Percentiles rank a stretch among this genome's conserved stretches.
phyloP scores from a whole-genome alignment of 345 rosid genomes.

The Populus pruinosa region DNA sequence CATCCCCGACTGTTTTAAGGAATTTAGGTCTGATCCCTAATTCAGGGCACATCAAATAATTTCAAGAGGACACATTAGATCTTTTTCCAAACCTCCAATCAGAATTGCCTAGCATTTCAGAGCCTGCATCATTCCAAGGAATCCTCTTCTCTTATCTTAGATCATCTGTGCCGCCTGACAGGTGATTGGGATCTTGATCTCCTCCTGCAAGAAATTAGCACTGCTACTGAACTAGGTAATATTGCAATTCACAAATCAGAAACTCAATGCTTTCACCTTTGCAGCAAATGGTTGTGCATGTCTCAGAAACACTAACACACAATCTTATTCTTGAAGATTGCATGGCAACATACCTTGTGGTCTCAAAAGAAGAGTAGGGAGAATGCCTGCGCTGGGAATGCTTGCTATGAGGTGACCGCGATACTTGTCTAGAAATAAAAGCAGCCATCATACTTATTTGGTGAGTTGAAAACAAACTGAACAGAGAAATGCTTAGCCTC shows the following conservation, averaged over 20 bases:
- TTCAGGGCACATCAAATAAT: not conserved
- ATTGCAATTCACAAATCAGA: conserved; percentile 2
- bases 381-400: conserved; percentile 96
- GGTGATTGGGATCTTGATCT: conserved; percentile 86
- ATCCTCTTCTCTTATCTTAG: no score
- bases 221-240: conserved; percentile 5
- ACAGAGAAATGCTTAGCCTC: conserved; percentile 37
- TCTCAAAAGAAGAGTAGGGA: conserved; percentile 93
- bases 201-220: conserved; percentile 43
- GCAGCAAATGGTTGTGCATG: conserved; percentile 25
- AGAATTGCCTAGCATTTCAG: not conserved
- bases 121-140: not conserved
- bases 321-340: conserved; percentile 30
- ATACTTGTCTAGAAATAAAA: conserved; percentile 95
- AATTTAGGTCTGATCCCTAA: not conserved
- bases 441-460: conserved; percentile 73
- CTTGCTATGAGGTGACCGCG: conserved; percentile 99
- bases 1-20: not conserved
- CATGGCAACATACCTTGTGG: conserved; percentile 58
- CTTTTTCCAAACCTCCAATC: conserved; percentile 2
- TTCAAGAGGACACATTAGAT: not conserved
- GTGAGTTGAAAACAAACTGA: conserved; percentile 45
- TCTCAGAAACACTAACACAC: conserved; percentile 41
- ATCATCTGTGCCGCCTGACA: conserved; percentile 45
- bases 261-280: conserved; percentile 58